Percentiles rank a stretch among this genome's conserved stretches.
phyloP scores from a whole-genome alignment of 2,329 filamentous ascomycete species.

The Colletotrichum sp. region DNA sequence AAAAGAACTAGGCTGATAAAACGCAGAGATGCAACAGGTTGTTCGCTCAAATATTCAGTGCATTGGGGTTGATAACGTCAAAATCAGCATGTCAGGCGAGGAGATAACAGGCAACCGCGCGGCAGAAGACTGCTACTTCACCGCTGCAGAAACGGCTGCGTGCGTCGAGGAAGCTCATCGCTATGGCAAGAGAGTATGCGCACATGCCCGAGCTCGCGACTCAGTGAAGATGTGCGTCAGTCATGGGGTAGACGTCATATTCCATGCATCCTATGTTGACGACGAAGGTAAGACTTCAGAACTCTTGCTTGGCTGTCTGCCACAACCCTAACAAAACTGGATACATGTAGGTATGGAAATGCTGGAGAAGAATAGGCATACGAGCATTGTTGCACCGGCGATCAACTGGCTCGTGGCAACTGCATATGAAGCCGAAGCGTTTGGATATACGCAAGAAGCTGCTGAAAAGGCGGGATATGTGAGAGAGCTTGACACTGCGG shows the following conservation, averaged over 20 bases:
- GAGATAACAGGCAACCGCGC: not conserved
- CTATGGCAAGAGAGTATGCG: not conserved
- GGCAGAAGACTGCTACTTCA: not conserved
- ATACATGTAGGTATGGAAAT: not conserved
- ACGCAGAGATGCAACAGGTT: rapidly evolving
- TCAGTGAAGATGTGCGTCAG: not conserved
- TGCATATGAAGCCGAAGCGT: not conserved
- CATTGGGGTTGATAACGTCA: not conserved
- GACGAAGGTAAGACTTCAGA: not conserved
- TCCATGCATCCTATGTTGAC: not conserved
- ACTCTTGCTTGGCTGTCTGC: not conserved
- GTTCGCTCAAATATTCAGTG: not conserved
- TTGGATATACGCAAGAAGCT: not conserved
- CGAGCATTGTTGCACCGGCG: not conserved
- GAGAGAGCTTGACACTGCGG: not conserved
- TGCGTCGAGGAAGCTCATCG: not conserved
- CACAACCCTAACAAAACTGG: rapidly evolving
- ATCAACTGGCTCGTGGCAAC: not conserved
- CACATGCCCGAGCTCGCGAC: not conserved
- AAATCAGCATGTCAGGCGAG: not conserved
- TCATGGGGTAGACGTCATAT: not conserved
- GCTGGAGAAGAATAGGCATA: rapidly evolving
- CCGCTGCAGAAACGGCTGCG: not conserved
- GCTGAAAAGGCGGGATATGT: not conserved
- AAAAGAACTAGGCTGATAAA: not conserved